Percentiles rank a stretch among this genome's conserved stretches.
Evolutionary conservation across 495 filamentous ascomycete species (phyloP).

Genomic region (Astrothelium subdiscretum): DNA sequence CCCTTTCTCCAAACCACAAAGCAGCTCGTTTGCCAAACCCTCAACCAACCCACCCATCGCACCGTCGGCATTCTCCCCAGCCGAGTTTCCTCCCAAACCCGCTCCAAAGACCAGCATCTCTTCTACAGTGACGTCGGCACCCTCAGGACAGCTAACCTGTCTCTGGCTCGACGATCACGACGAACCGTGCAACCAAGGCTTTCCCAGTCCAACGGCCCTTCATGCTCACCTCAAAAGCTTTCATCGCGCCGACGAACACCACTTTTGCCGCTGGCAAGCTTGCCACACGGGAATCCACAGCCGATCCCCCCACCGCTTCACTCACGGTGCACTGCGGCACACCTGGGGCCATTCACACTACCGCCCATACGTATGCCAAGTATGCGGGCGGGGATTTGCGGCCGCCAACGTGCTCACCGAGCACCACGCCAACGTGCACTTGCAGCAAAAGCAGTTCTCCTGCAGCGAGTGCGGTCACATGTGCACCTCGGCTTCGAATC

Average conservation of each 20-base stretch:
- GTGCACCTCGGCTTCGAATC: not conserved
- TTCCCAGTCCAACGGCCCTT: not conserved
- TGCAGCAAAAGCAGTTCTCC: not conserved
- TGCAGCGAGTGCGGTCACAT: not conserved
- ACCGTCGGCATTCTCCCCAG: not conserved
- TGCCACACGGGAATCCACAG: not conserved
- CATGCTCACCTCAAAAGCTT: not conserved
- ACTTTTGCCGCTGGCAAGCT: not conserved
- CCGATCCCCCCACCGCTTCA: not conserved
- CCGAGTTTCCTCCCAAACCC: not conserved
- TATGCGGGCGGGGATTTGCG: not conserved
- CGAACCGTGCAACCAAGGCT: conserved; percentile 13
- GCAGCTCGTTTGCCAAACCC: too few relatives aligned
- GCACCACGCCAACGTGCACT: not conserved
- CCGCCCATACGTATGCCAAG: not conserved
- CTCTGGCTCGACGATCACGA: not conserved
- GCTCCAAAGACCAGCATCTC: not conserved
- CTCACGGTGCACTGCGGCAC: not conserved
- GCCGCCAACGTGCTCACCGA: not conserved
- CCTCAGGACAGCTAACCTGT: not conserved
- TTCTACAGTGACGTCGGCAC: not conserved
- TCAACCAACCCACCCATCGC: too few relatives aligned
- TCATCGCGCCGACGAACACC: not conserved
- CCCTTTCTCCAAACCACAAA: too few relatives aligned
- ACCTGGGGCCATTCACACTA: not conserved